phyloP scores from a whole-genome alignment of 1,284 basidiomycete species.

The Cronartium ribicola region DNA sequence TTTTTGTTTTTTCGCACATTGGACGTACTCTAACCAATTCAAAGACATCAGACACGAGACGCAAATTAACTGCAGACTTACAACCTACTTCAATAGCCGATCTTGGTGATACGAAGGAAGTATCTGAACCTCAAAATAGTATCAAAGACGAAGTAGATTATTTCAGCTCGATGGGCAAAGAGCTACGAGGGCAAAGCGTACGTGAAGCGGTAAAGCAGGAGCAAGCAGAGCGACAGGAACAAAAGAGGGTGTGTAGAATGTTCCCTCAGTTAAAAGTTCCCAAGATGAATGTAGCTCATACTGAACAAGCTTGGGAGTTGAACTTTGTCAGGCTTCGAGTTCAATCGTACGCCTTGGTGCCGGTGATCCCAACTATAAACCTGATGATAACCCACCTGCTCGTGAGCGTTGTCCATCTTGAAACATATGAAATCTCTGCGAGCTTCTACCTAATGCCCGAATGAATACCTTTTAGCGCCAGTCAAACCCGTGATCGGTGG shows the following conservation, averaged over 20 bases:
- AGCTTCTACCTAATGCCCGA: not conserved
- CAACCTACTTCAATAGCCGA: no score
- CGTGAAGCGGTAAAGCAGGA: not conserved
- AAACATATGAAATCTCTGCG: not conserved
- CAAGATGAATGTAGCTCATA: not conserved
- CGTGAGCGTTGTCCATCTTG: not conserved
- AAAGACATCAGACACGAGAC: no score
- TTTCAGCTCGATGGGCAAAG: not conserved
- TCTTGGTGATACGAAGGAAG: no score
- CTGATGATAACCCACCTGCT: slow-evolving; percentile 6
- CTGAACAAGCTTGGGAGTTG: no score
- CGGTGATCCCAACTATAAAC: slow-evolving; percentile 30
- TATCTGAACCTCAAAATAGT: not conserved
- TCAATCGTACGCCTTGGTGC: slow-evolving; percentile 37
- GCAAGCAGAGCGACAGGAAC: not conserved
- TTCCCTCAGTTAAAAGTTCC: not conserved
- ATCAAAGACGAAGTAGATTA: not conserved
- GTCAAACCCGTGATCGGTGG: slow-evolving; percentile 14
- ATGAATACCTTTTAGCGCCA: not conserved
- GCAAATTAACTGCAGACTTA: no score
- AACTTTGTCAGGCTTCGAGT: slow-evolving; percentile 17
- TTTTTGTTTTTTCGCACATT: no score
- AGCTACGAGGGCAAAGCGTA: not conserved
- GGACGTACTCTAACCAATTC: no score
- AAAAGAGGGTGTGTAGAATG: not conserved